Evolutionary conservation across 768 basidiomycete species (phyloP).

Genomic region (Leccinum obscurum): DNA sequence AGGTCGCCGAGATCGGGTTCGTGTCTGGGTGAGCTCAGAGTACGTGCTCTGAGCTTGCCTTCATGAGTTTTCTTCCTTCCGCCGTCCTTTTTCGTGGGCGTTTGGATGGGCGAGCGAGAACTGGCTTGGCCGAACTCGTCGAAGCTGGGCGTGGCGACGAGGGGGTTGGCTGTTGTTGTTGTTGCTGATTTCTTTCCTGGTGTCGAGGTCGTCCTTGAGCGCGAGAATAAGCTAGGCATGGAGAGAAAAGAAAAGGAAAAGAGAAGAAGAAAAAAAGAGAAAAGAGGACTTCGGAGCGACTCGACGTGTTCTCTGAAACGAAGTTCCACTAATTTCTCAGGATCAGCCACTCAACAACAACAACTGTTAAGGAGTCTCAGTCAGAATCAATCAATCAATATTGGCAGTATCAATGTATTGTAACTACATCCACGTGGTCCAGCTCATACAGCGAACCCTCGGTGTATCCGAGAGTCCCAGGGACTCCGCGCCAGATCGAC

Average conservation of each 20-base stretch:
- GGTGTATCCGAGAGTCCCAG: neutral
- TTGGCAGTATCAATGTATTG: neutral
- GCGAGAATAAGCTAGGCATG: conserved; percentile 78
- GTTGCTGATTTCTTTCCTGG: conserved; percentile 41
- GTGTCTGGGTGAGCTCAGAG: conserved; percentile 40
- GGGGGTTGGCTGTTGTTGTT: conserved; percentile 5
- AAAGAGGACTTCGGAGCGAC: conserved; percentile 10
- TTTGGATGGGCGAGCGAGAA: conserved; percentile 21
- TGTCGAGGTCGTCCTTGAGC: conserved; percentile 62
- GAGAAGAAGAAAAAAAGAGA: conserved; percentile 3
- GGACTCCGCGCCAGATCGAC: conserved; percentile 4
- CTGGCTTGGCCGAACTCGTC: conserved; percentile 70
- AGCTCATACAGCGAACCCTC: neutral
- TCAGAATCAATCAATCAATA: neutral
- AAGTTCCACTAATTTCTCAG: conserved; percentile 31
- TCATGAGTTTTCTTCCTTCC: conserved; percentile 45
- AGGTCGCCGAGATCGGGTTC: conserved; percentile 35
- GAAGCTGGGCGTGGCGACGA: conserved; percentile 23
- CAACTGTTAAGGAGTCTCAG: too few relatives aligned
- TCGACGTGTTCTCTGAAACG: conserved; percentile 14
- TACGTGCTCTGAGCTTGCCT: conserved; percentile 39
- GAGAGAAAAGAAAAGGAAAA: conserved; percentile 22
- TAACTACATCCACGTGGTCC: neutral
- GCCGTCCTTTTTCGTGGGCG: conserved; percentile 48
- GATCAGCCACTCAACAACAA: conserved; percentile 15